Evolutionary conservation across 495 filamentous ascomycete species (phyloP), one percentile per base, ranked within the genome.

Genomic region (Bathelium albidoporum): DNA sequence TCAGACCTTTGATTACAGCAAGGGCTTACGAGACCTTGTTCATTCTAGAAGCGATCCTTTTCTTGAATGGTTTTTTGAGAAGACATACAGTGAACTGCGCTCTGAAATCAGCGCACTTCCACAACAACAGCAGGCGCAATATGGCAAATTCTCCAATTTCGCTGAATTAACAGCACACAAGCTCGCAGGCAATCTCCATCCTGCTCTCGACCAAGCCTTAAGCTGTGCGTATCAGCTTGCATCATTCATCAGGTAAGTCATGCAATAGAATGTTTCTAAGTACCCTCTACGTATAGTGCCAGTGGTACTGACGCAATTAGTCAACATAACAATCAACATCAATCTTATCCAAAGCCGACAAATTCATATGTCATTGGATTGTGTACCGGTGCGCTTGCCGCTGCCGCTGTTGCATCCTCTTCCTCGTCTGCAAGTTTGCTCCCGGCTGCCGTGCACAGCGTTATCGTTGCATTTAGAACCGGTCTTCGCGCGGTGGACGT

Each of bases 381-480:
- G 44, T 49, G 67, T 52, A 66, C 62, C 55, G 67, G 67, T 43
- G 59, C 59, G 59, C 65, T 69, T 63, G 59, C 67, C 58, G 62
- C 67, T 62, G 64, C 67, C 29, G 67, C 67, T 39, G 62, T 69
- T 53, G 62, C 59, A 32, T 59, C 62, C 16, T 58, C 64, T 32
- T 53, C 59, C 22, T 53, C 67, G 36, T 44, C 43, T 52, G 59
- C 62, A 12, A 62, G 67, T 26, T 61, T 69, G 32, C 60, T 69
- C 36, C 65, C 64, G 53, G 61, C 63, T 32, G 68, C 65, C 55
- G 64, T 70, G 29, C 62, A 70, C 49, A 63, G 59, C 26, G 65
- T 70, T 28, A 28, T 65, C 16, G 44, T 70, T 49, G 65, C 68
- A 1, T 67, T 70, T 59, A 60, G 65, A 7, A 64, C 61, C 10